Base-by-base conservation (phyloP, 768 basidiomycete genomes). In the Tricholoma bakamatsutake region DNA sequence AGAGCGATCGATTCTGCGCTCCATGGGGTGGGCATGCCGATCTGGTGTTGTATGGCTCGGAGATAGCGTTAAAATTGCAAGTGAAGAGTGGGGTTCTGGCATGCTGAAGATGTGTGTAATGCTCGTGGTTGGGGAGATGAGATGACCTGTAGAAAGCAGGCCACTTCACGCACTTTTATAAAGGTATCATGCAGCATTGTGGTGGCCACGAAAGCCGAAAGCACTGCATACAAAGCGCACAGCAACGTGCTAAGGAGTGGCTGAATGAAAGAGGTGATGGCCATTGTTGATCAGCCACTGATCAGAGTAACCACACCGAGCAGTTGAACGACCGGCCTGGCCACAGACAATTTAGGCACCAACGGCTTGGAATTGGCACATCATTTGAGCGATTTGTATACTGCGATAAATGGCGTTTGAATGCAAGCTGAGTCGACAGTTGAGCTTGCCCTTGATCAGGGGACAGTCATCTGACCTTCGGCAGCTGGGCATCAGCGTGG, bases 1-100 rank as follows among this genome's bases (percentile, higher is more conserved):
- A 18, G 55, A 50, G 0, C 69, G 64, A 52, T 64, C 58, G 3
- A 74, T 61, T 13, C 65, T 58, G 35, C 66, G 69, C 51, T 75
- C 73, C 11, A 27, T 48, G 1, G 61, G 66, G 21, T 55, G 63
- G 1, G 50, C 50, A 50, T 57, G 46, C 51, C 21, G 47, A 15
- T 52, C 39, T 11, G 60, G 53, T 10, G 56, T 55, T 40, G 59
- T 47, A 12, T 59, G 30, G 30, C 55, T 60, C 24, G 61, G 57
- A 13, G 53, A 17, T 2, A 66, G 59, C 15, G 57, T 57, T 28
- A 69, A 60, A 28, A 61, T 62, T 13, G 64, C 61, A 28, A 66
- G 61, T 9, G 52, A 46, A 10, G 52, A 33, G 35, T 60, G 54
- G 45, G 51, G 31, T 12, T 52, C 31, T 47, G 57, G 59, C 59